These are phyloP conservation scores for Xylaria flabelliformis DNA, from an alignment of 495 filamentous ascomycete genomes.

Conservation along the genomic window DNA sequence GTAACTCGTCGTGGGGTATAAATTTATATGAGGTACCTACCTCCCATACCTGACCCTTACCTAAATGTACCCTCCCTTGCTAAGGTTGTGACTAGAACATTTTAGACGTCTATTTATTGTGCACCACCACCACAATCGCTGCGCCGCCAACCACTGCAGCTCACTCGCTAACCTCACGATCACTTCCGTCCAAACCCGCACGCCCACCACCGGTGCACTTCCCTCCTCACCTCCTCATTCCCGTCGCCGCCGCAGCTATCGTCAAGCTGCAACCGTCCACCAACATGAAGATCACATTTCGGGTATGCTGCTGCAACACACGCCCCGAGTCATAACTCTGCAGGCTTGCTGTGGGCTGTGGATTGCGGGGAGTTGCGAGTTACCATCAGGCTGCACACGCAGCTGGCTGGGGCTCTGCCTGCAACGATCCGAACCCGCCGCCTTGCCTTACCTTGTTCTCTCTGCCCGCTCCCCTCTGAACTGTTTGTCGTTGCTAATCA, in stretches of 20 bases:
- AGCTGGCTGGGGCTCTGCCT: conserved; percentile 26
- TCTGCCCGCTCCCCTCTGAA: conserved; percentile 8
- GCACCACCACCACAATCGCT: conserved; percentile 18
- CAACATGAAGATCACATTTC: conserved; percentile 60
- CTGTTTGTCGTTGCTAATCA: conserved; percentile 39
- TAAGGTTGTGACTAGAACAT: conserved; percentile 1
- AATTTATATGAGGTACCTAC: background rate
- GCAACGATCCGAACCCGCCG: conserved; percentile 28
- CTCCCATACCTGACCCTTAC: conserved; percentile 2
- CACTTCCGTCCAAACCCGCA: background rate
- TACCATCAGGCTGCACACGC: conserved; percentile 19
- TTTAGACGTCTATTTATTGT: conserved; percentile 21
- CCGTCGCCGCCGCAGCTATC: conserved; percentile 32
- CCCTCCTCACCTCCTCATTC: background rate
- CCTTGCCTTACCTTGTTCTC: background rate
- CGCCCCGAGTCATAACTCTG: background rate
- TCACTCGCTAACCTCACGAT: conserved; percentile 11
- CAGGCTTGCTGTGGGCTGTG: background rate
- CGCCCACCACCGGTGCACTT: conserved; percentile 5
- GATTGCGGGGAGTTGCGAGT: conserved; percentile 20
- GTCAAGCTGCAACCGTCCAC: conserved; percentile 43
- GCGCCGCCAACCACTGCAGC: conserved; percentile 16
- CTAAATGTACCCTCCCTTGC: background rate
- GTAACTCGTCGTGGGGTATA: no score
- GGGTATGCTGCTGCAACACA: conserved; percentile 44